Conservation (phyloP, 352 stramenopile genomes). For the Globisporangium takayamanum region DNA sequence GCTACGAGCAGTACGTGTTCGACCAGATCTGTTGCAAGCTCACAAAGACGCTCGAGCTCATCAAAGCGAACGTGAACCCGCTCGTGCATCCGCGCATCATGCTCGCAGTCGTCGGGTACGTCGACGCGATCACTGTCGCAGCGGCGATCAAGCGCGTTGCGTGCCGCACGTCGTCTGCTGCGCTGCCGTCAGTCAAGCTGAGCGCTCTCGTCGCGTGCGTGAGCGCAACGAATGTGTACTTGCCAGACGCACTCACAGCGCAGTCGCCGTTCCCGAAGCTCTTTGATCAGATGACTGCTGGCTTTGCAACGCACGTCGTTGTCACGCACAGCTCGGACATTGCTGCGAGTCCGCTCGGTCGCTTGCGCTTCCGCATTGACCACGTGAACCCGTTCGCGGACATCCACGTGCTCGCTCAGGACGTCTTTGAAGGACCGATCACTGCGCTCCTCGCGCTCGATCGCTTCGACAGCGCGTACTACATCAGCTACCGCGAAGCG, state of each 20-base stretch:
- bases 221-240: slow-evolving; percentile 46
- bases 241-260: slow-evolving; percentile 28
- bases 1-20: slow-evolving; percentile 22
- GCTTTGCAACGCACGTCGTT: slow-evolving; percentile 60
- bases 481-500: slow-evolving; percentile 38
- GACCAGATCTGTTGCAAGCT: slow-evolving; percentile 21
- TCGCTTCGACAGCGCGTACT: slow-evolving; percentile 54
- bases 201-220: slow-evolving; percentile 44
- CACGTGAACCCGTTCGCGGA: slow-evolving; percentile 67
- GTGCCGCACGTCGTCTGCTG: not conserved
- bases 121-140: slow-evolving; percentile 43
- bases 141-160: slow-evolving; percentile 29
- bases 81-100: slow-evolving; percentile 39
- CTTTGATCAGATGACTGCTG: slow-evolving; percentile 58
- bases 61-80: slow-evolving; percentile 15
- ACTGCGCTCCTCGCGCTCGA: slow-evolving; percentile 46
- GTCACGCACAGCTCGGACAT: slow-evolving; percentile 53
- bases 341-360: slow-evolving; percentile 23
- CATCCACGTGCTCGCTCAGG: slow-evolving; percentile 50
- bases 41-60: slow-evolving; percentile 10
- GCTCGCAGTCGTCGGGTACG: slow-evolving; percentile 47
- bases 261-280: slow-evolving; percentile 50
- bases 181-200: slow-evolving; percentile 29
- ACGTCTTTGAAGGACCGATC: slow-evolving; percentile 58
- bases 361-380: slow-evolving; percentile 62